Percentiles rank a stretch among this genome's conserved stretches.
These are phyloP conservation scores for Aureobasidium vineae DNA, from an alignment of 2,329 filamentous ascomycete genomes.

Conservation along the genomic window DNA sequence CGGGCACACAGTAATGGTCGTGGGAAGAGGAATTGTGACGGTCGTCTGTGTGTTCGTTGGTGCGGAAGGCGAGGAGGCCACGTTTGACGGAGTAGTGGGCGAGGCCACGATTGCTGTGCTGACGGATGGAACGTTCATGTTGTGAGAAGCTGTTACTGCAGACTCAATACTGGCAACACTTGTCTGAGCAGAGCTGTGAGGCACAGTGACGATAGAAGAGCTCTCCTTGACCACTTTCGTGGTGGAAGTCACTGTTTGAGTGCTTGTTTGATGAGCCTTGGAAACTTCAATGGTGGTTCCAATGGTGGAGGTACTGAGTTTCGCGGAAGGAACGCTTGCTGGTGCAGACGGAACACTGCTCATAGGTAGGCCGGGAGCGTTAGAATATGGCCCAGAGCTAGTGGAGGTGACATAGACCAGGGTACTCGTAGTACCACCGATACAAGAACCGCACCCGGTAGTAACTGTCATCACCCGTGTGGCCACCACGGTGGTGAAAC, in stretches of 20 bases:
- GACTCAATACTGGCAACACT: background rate
- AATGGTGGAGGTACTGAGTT: background rate
- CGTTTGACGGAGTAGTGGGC: background rate
- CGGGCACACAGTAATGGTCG: background rate
- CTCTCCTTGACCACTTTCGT: background rate
- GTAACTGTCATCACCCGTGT: background rate
- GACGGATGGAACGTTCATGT: slow-evolving; percentile 14
- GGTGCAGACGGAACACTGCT: background rate
- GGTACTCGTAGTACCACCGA: slow-evolving; percentile 1
- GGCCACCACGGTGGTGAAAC: slow-evolving; percentile 9
- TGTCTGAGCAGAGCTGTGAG: background rate
- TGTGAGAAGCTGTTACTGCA: background rate
- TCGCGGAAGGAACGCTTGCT: background rate
- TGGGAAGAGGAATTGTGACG: background rate
- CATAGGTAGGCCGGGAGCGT: background rate
- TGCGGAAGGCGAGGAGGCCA: background rate
- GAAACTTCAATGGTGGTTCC: background rate
- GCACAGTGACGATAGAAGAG: background rate
- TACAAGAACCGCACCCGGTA: background rate
- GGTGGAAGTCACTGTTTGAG: background rate
- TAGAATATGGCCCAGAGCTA: background rate
- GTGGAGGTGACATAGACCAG: slow-evolving; percentile 2
- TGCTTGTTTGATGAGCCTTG: background rate
- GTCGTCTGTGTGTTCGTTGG: background rate
- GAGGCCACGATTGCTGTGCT: background rate